Conservation (phyloP, 2,329 filamentous ascomycete genomes). For the Penicillium concentricum region DNA sequence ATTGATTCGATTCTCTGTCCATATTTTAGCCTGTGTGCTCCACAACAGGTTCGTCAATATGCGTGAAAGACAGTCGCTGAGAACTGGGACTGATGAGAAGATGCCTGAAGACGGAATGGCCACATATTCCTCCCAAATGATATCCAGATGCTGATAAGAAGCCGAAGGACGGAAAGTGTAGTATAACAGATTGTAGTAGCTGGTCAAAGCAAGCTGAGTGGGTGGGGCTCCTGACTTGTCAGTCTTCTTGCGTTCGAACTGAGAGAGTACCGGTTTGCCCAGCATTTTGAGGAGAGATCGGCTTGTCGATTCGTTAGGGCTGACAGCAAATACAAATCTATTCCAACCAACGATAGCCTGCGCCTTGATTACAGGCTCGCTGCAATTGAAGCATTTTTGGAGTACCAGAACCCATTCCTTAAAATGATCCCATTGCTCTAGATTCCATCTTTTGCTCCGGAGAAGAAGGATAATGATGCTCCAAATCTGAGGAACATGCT, state of each 20-base stretch:
- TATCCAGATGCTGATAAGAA: slow-evolving; percentile 64
- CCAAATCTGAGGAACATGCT: slow-evolving; percentile 84
- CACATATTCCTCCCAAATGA: slow-evolving; percentile 76
- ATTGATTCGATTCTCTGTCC: slow-evolving; percentile 71
- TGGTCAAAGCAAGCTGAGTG: slow-evolving; percentile 63
- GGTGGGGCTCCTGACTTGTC: slow-evolving; percentile 49
- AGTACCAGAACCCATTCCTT: slow-evolving; percentile 74
- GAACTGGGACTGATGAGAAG: slow-evolving; percentile 50
- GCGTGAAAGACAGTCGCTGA: slow-evolving; percentile 60
- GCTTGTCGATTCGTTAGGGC: slow-evolving; percentile 59
- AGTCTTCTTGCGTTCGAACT: slow-evolving; percentile 64
- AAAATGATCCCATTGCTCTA: slow-evolving; percentile 69
- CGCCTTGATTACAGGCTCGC: slow-evolving; percentile 66
- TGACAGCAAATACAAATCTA: slow-evolving; percentile 72
- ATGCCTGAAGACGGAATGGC: slow-evolving; percentile 61
- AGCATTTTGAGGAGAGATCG: slow-evolving; percentile 62
- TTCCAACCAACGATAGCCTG: slow-evolving; percentile 86
- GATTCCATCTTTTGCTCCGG: slow-evolving; percentile 57
- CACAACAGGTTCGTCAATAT: slow-evolving; percentile 70
- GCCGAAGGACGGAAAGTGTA: slow-evolving; percentile 74
- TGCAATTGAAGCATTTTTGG: slow-evolving; percentile 79
- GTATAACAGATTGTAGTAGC: slow-evolving; percentile 78
- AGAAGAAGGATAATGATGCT: slow-evolving; percentile 76
- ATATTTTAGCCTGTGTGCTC: slow-evolving; percentile 56
- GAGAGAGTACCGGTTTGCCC: slow-evolving; percentile 65